phyloP scores from a whole-genome alignment of 2,329 filamentous ascomycete genomes.

The Ustilaginoidea virens region DNA sequence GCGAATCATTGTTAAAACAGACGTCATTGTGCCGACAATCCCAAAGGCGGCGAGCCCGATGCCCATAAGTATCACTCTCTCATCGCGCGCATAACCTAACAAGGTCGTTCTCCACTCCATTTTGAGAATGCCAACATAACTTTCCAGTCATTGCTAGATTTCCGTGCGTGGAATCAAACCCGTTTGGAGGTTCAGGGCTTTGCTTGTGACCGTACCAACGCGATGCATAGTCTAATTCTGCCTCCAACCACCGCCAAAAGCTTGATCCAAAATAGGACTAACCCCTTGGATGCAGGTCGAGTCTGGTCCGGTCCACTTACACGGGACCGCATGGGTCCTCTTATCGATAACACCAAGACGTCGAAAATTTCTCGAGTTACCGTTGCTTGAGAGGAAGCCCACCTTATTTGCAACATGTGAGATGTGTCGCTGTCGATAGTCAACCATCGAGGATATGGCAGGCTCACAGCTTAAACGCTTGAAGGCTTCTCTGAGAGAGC shows the following conservation, averaged over 20 bases:
- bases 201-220: no score
- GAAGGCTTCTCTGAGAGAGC: constrained; percentile 77
- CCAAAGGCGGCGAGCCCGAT: constrained; percentile 43
- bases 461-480: constrained; percentile 93
- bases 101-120: constrained; percentile 24
- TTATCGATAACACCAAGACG: constrained; percentile 7
- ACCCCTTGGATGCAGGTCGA: not conserved
- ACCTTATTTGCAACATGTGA: constrained; percentile 7
- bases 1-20: constrained; percentile 43
- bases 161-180: no score
- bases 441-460: constrained; percentile 46
- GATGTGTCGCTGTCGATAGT: constrained; percentile 1
- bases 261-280: constrained; percentile 3
- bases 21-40: constrained; percentile 40
- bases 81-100: constrained; percentile 26
- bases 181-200: no score
- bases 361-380: no score
- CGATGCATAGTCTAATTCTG: constrained; percentile 8
- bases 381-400: no score
- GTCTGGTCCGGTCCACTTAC: no score
- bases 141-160: no score
- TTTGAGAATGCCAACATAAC: not conserved
- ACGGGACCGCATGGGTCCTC: not conserved
- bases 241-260: constrained; percentile 9
- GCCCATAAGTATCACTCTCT: constrained; percentile 35